Evolutionary conservation across 352 stramenopile species (phyloP), one percentile per base, ranked within the genome.

Genomic region (Phytophthora sp.): DNA sequence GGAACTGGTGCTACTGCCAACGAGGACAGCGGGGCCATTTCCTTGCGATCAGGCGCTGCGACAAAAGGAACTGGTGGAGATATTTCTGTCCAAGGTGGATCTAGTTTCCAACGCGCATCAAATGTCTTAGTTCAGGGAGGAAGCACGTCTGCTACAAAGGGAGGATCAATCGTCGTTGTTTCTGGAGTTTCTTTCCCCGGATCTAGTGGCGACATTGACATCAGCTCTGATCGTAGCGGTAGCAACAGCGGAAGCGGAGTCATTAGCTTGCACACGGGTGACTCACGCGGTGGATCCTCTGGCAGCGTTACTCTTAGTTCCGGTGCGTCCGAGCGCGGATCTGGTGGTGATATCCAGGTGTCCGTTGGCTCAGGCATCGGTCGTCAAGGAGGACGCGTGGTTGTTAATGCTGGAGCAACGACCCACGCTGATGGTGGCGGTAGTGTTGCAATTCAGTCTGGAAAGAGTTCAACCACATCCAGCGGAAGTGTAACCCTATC

Each of bases 281-380:
- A 62, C 41, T 63, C 84, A 41, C 74, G 66, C 27, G 55, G 57
- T 18, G 80, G 72, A 0, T 70, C 81, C 9, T 94, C 87, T 53
- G 90, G 90, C 32, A 54, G 62, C 4, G 70, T 97, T 27, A 80
- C 74, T 30, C 49, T 97, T 7, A 88, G 66, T 18, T 93, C 88
- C n/a, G 90, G 88, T 12, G 27, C 48, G 13, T 80, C 87, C 8
- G 67, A 72, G 23, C 48, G 51, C 27, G 87, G 85, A 28, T 74
- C 66, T 46, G 79, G 80, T 26, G 87, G 87, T 30, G 65, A 84
- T 62, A 59, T 95, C 30, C 46, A 50, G 17, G n/a, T 93, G 49
- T 42, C 43, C 27, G 82, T 92, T 26, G 87, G 87, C 2, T 52
- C 54, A 8, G 82, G 81, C 4, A 63, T 73, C 37, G 54, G 59